phyloP scores from a whole-genome alignment of 1,284 basidiomycete genomes.

The Sanghuangporus weigelae region DNA sequence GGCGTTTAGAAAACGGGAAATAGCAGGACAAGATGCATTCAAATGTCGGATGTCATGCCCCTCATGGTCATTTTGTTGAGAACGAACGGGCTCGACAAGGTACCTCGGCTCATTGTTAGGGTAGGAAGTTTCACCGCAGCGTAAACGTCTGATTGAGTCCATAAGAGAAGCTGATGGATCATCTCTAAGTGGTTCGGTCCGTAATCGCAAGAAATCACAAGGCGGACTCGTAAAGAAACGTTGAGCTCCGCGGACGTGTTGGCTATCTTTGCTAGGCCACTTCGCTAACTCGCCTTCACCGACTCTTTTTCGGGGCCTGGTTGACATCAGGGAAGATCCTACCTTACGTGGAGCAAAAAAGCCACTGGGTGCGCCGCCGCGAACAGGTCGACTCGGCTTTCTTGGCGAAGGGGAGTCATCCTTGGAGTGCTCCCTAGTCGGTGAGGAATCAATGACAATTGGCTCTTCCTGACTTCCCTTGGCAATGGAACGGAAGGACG shows the following conservation, averaged over 20 bases:
- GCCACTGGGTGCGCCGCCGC: background rate
- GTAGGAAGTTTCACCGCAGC: background rate
- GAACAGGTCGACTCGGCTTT: constrained; percentile 20
- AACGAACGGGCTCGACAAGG: constrained; percentile 3
- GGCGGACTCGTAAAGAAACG: constrained; percentile 24
- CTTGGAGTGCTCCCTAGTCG: constrained; percentile 16
- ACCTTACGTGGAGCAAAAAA: constrained; percentile 16
- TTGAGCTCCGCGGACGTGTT: constrained; percentile 60
- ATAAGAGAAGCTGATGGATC: background rate
- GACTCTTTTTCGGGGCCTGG: constrained; percentile 7
- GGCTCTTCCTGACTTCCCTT: constrained; percentile 34
- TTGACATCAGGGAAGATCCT: background rate
- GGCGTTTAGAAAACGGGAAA: constrained; percentile 37
- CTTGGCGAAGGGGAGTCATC: constrained; percentile 10
- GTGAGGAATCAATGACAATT: constrained; percentile 41
- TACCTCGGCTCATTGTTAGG: background rate
- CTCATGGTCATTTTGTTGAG: constrained; percentile 2
- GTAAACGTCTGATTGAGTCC: background rate
- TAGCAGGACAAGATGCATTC: constrained; percentile 37
- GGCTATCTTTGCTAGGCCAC: constrained; percentile 46
- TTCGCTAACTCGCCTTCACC: constrained; percentile 29
- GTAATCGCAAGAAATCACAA: constrained; percentile 9
- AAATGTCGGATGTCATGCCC: background rate
- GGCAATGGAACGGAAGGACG: background rate
- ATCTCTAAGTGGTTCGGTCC: background rate